phyloP scores from a whole-genome alignment of 2,329 filamentous ascomycete genomes.

The Colletotrichum tropicicola region DNA sequence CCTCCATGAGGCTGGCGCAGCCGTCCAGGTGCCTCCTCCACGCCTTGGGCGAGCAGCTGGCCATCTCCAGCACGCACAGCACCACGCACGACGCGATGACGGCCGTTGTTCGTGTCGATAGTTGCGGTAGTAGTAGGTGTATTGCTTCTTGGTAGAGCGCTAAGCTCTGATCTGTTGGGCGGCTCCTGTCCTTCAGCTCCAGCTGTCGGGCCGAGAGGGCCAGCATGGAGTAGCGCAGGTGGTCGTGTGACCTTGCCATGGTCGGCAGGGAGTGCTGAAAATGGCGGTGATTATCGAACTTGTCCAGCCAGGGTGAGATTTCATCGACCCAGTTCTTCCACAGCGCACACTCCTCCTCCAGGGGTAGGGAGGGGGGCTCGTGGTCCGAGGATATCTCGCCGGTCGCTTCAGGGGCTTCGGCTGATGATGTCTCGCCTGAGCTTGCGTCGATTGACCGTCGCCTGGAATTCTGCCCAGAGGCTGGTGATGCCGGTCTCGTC shows the following conservation, averaged over 20 bases:
- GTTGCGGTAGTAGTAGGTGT: conserved; percentile 46
- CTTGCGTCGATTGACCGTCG: conserved; percentile 4
- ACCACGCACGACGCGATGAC: conserved; percentile 48
- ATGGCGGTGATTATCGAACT: conserved; percentile 62
- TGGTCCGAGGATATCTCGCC: conserved; percentile 24
- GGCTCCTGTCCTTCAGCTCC: conserved; percentile 54
- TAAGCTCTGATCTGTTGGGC: conserved; percentile 58
- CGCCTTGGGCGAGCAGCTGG: conserved; percentile 50
- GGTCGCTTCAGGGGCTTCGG: neutral
- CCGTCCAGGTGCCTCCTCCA: conserved; percentile 67
- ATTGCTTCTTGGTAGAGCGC: conserved; percentile 66
- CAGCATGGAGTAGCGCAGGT: conserved; percentile 59
- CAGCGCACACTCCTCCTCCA: conserved; percentile 42
- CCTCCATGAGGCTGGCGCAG: conserved; percentile 63
- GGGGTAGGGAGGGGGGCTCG: conserved; percentile 29
- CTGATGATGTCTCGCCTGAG: conserved; percentile 1
- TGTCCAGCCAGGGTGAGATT: conserved; percentile 60
- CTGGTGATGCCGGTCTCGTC: conserved; percentile 34
- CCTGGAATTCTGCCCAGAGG: conserved; percentile 2
- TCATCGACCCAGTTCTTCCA: conserved; percentile 54
- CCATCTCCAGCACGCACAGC: conserved; percentile 52
- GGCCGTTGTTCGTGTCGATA: conserved; percentile 41
- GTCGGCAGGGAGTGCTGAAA: conserved; percentile 62
- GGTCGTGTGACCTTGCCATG: conserved; percentile 57
- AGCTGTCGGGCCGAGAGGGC: conserved; percentile 64